A percentile compares a stretch with the other conserved stretches of the same genome.
phyloP scores from a whole-genome alignment of 108 stramenopile genomes.

The Stephanodiscus minutulus region DNA sequence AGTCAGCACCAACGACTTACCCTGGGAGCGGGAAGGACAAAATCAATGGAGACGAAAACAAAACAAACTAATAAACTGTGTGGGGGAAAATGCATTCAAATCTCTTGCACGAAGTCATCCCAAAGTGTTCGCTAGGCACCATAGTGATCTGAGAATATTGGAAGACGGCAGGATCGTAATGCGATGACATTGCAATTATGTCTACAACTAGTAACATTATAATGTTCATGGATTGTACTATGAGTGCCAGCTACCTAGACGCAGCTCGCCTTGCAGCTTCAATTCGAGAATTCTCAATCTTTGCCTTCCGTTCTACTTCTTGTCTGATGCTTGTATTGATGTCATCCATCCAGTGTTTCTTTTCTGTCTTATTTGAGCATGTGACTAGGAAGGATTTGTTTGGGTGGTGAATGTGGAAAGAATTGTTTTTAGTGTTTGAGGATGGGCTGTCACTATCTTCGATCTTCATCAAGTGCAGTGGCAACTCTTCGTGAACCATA shows the following conservation, averaged over 20 bases:
- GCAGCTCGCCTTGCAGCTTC: slow-evolving; percentile 20
- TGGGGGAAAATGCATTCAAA: slow-evolving; percentile 79
- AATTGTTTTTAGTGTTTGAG: slow-evolving; percentile 52
- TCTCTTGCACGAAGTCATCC: slow-evolving; percentile 73
- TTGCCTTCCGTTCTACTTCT: slow-evolving; percentile 47
- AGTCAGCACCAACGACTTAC: slow-evolving; percentile 25
- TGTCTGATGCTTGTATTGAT: slow-evolving; percentile 51
- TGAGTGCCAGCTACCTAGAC: neutral
- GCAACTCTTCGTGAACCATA: slow-evolving; percentile 86
- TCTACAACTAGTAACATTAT: no score
- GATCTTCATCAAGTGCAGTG: slow-evolving; percentile 85
- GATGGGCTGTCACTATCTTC: slow-evolving; percentile 55
- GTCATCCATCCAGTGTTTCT: slow-evolving; percentile 64
- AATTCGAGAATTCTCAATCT: slow-evolving; percentile 31
- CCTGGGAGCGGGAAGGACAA: slow-evolving; percentile 28
- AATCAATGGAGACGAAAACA: slow-evolving; percentile 53
- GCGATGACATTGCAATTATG: neutral
- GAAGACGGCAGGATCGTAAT: slow-evolving; percentile 50
- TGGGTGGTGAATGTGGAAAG: slow-evolving; percentile 91
- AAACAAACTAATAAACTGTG: slow-evolving; percentile 48
- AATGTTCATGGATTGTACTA: no score
- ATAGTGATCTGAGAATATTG: slow-evolving; percentile 55
- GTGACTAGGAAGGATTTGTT: slow-evolving; percentile 88
- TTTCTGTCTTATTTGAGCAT: slow-evolving; percentile 52
- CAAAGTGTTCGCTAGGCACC: slow-evolving; percentile 54